Percentiles rank a stretch among this genome's conserved stretches.
phyloP scores from a whole-genome alignment of 106 monocot genomes.

The Acorus gramineus region DNA sequence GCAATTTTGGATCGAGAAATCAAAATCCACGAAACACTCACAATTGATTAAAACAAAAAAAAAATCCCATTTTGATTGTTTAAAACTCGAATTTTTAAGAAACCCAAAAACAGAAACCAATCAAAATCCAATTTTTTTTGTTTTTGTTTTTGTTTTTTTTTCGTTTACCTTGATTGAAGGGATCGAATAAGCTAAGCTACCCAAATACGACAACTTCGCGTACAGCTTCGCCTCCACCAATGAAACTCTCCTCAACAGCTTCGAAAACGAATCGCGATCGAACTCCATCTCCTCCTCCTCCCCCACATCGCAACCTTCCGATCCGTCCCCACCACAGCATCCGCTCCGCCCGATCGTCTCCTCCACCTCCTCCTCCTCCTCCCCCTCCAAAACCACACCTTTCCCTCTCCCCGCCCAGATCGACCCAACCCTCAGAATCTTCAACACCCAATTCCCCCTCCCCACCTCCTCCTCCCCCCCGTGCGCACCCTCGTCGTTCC shows the following conservation, averaged over 20 bases:
- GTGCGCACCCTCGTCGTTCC: not conserved
- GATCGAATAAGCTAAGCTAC: constrained; percentile 4
- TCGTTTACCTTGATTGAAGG: constrained; percentile 9
- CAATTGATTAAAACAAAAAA: too few species aligned
- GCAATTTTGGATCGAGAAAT: not conserved
- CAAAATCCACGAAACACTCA: too few species aligned
- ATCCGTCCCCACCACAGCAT: constrained; percentile 7
- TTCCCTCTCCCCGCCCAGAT: constrained; percentile 4
- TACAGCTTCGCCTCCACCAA: constrained; percentile 21
- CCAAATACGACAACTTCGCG: constrained; percentile 12
- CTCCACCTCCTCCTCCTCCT: not conserved
- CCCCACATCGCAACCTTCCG: constrained; percentile 5
- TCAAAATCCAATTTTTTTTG: not conserved
- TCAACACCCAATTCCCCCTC: constrained; percentile 32
- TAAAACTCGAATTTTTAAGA: too few species aligned
- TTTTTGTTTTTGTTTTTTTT: constrained; percentile 2
- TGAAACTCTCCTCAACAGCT: constrained; percentile 15
- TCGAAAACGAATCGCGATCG: constrained; percentile 23
- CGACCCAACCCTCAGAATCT: constrained; percentile 25
- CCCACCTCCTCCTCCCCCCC: not conserved
- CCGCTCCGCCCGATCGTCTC: not conserved
- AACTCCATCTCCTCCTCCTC: constrained; percentile 16
- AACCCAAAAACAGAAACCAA: too few species aligned
- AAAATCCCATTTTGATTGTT: too few species aligned
- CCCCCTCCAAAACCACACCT: not conserved